These are phyloP conservation scores for Pichia sp. DNA, from an alignment of 1,139 yeast genomes.

Conservation along the genomic window DNA sequence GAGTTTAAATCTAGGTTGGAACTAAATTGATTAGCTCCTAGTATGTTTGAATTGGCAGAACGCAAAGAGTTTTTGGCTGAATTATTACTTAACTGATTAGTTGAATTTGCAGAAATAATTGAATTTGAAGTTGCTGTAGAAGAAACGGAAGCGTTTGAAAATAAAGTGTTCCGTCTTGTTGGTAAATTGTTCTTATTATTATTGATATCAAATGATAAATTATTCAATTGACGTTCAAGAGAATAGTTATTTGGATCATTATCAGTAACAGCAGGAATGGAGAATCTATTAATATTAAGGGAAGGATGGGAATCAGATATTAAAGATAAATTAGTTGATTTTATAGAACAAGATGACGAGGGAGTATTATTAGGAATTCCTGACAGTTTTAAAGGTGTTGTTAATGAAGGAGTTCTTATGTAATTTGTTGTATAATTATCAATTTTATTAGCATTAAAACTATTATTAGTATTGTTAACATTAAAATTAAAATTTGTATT, in stretches of 20 bases:
- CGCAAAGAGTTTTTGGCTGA: no score
- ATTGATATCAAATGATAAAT: conserved; percentile 8
- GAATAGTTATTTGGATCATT: background rate
- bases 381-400: background rate
- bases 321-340: background rate
- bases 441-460: no score
- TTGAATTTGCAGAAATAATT: conserved; percentile 2
- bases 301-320: background rate
- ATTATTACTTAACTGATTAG: background rate
- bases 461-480: background rate
- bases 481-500: background rate
- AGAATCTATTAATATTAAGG: conserved; percentile 8
- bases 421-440: background rate
- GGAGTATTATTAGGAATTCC: background rate
- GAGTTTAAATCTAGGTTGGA: no score
- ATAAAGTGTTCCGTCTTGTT: conserved; percentile 16
- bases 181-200: conserved; percentile 2
- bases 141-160: conserved; percentile 15
- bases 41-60: no score
- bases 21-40: no score
- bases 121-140: conserved; percentile 13
- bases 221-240: conserved; percentile 8
- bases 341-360: background rate
- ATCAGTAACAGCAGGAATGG: conserved; percentile 9
- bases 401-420: background rate